phyloP scores from a whole-genome alignment of 176 grass and related monocot genomes.

The Avena sativa region DNA sequence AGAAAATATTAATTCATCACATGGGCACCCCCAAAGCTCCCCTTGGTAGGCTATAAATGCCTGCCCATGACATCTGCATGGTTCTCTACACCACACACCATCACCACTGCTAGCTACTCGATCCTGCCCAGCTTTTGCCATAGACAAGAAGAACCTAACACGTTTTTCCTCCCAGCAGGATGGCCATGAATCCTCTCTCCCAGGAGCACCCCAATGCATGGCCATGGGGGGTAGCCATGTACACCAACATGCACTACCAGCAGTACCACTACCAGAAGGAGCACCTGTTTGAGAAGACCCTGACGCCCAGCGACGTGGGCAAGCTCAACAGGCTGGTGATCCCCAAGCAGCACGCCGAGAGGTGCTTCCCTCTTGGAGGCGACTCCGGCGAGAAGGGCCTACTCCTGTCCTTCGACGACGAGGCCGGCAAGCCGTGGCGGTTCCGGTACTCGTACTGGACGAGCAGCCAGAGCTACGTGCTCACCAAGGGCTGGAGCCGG shows the following conservation, averaged over 20 bases:
- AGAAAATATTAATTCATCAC: conserved; percentile 53
- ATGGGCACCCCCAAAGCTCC: conserved; percentile 48
- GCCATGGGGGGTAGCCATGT: conserved; percentile 75
- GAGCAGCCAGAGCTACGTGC: conserved; percentile 98
- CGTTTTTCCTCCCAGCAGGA: conserved; percentile 45
- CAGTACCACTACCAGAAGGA: conserved; percentile 72
- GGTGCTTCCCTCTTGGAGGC: conserved; percentile 73
- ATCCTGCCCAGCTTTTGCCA: conserved; percentile 47
- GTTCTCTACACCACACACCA: conserved; percentile 58
- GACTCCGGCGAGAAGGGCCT: conserved; percentile 81
- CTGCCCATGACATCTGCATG: conserved; percentile 75
- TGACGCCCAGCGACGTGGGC: conserved; percentile 86
- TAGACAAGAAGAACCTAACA: conserved; percentile 39
- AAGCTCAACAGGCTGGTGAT: conserved; percentile 95
- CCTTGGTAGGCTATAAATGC: conserved; percentile 88
- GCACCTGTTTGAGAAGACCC: conserved; percentile 86
- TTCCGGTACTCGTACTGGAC: conserved; percentile 99
- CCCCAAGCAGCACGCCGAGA: conserved; percentile 93
- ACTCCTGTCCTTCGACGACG: conserved; percentile 82
- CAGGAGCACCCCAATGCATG: conserved; percentile 65
- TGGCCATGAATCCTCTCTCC: conserved; percentile 62
- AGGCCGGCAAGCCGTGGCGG: conserved; percentile 76
- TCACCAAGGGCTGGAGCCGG: conserved; percentile 97
- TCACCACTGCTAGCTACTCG: conserved; percentile 55
- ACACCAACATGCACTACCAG: conserved; percentile 67